phyloP scores from a whole-genome alignment of 495 filamentous ascomycete species.

The Physcia stellaris region DNA sequence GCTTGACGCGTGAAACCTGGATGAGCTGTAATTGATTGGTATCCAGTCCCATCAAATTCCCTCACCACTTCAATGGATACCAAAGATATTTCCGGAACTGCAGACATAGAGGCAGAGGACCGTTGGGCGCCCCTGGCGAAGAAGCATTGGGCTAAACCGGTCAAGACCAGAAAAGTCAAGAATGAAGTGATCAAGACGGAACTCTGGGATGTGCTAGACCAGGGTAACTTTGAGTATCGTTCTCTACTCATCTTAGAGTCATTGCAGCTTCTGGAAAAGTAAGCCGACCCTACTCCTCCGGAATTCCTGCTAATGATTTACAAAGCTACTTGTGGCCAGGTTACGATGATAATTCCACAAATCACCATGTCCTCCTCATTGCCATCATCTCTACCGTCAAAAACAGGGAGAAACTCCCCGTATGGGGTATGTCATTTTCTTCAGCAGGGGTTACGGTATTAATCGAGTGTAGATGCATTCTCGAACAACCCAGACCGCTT shows the following conservation, averaged over 20 bases:
- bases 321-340: slow-evolving; percentile 84
- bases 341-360: slow-evolving; percentile 77
- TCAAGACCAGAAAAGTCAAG: slow-evolving; percentile 61
- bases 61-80: background rate
- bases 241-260: slow-evolving; percentile 77
- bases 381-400: slow-evolving; percentile 79
- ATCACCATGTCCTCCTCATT: slow-evolving; percentile 79
- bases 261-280: slow-evolving; percentile 82
- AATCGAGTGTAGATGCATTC: slow-evolving; percentile 46
- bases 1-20: background rate
- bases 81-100: no score
- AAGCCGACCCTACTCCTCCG: slow-evolving; percentile 8
- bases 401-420: slow-evolving; percentile 69
- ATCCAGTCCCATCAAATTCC: no score
- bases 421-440: slow-evolving; percentile 52
- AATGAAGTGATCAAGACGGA: slow-evolving; percentile 74
- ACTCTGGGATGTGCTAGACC: slow-evolving; percentile 83
- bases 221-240: slow-evolving; percentile 59
- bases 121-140: slow-evolving; percentile 72
- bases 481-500: slow-evolving; percentile 67
- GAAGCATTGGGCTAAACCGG: slow-evolving; percentile 65
- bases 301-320: background rate
- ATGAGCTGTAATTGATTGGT: no score
- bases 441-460: slow-evolving; percentile 1
- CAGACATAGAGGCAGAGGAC: slow-evolving; percentile 63